phyloP scores from a whole-genome alignment of 2,329 filamentous ascomycete species.

The Scortechinia acanthostroma region DNA sequence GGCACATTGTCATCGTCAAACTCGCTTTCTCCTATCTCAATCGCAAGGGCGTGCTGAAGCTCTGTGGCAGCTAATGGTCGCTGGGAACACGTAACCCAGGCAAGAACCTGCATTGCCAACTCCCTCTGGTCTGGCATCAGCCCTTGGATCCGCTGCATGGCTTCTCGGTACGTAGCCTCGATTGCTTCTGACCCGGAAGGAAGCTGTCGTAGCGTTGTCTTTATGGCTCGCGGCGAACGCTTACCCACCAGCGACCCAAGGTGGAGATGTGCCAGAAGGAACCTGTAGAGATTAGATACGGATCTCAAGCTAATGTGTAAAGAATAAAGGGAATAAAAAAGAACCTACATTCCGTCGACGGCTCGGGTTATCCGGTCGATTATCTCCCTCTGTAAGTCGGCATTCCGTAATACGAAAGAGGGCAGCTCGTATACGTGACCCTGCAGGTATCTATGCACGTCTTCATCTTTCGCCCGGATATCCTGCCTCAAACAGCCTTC shows the following conservation, averaged over 20 bases:
- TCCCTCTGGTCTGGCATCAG: slow-evolving; percentile 12
- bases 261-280: slow-evolving; percentile 18
- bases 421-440: slow-evolving; percentile 11
- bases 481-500: no score
- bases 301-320: neutral
- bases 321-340: neutral
- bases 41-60: slow-evolving; percentile 20
- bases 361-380: slow-evolving; percentile 9
- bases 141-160: slow-evolving; percentile 17
- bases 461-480: slow-evolving; percentile 16
- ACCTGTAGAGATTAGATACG: slow-evolving; percentile 9
- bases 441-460: slow-evolving; percentile 16
- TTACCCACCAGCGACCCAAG: slow-evolving; percentile 13
- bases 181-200: neutral
- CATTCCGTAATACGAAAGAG: slow-evolving; percentile 7
- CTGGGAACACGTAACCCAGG: slow-evolving; percentile 17
- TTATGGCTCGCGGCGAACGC: slow-evolving; percentile 7
- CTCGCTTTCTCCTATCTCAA: slow-evolving; percentile 10
- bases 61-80: slow-evolving; percentile 14
- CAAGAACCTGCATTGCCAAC: slow-evolving; percentile 18
- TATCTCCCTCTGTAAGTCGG: slow-evolving; percentile 11
- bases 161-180: neutral
- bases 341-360: slow-evolving; percentile 19
- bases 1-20: neutral
- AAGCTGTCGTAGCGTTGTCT: neutral